Conservation (phyloP, 139 green algal genomes). For the Coelastrella sp. region DNA sequence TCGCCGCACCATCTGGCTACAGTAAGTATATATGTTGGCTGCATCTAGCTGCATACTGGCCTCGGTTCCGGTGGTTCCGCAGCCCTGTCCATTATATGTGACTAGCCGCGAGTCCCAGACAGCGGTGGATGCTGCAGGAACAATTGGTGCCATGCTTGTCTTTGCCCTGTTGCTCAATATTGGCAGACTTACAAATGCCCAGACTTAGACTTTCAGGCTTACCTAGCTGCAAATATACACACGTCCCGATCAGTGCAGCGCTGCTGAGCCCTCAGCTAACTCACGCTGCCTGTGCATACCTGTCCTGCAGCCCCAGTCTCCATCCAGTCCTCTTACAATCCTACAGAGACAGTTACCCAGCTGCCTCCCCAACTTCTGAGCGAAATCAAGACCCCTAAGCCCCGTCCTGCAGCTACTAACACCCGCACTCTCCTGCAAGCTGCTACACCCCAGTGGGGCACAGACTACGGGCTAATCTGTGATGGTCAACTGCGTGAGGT, state of each 20-base stretch:
- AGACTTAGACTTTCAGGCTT: too few species aligned
- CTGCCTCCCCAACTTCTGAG: background rate
- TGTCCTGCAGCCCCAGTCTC: background rate
- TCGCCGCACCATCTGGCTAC: background rate
- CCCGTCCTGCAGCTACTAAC: background rate
- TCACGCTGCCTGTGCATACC: too few species aligned
- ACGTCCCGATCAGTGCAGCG: too few species aligned
- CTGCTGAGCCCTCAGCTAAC: too few species aligned
- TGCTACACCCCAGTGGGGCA: background rate
- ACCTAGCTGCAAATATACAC: too few species aligned
- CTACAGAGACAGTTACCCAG: background rate
- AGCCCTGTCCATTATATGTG: too few species aligned
- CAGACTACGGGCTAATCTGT: background rate
- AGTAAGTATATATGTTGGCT: background rate
- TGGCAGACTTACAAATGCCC: too few species aligned
- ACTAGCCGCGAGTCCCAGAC: too few species aligned
- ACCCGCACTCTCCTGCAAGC: background rate
- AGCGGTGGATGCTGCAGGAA: too few species aligned
- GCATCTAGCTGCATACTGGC: too few species aligned
- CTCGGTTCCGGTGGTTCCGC: background rate
- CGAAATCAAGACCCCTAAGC: background rate
- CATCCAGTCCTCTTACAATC: background rate
- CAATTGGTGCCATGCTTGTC: too few species aligned
- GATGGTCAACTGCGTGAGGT: background rate
- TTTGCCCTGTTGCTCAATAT: too few species aligned